phyloP scores from a whole-genome alignment of 2,329 filamentous ascomycete genomes.

The Ilyonectria robusta region DNA sequence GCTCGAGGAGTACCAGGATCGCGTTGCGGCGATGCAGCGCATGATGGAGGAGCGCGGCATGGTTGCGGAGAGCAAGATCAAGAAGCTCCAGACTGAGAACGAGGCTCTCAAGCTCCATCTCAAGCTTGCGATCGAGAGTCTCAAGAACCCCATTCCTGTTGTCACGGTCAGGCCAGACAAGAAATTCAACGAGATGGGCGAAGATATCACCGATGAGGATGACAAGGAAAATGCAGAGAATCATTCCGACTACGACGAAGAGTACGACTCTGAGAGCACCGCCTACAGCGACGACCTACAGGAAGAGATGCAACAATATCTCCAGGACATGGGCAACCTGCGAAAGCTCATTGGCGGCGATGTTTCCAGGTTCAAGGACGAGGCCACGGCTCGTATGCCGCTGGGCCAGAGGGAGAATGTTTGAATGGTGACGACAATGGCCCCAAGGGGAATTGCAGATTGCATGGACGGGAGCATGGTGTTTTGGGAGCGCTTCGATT shows the following conservation, averaged over 20 bases:
- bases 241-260: conserved; percentile 73
- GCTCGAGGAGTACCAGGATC: conserved; percentile 93
- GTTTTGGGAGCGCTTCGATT: conserved; percentile 46
- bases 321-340: conserved; percentile 85
- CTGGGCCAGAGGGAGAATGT: conserved; percentile 61
- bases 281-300: conserved; percentile 77
- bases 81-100: conserved; percentile 89
- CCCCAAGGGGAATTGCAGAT: conserved; percentile 6
- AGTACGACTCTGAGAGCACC: conserved; percentile 63
- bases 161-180: conserved; percentile 57
- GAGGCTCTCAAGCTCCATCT: conserved; percentile 90
- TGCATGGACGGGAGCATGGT: conserved; percentile 48
- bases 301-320: conserved; percentile 85
- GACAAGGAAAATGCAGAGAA: conserved; percentile 60
- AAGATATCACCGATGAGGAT: conserved; percentile 53
- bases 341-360: conserved; percentile 80
- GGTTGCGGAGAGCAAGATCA: conserved; percentile 94
- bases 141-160: conserved; percentile 90
- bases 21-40: conserved; percentile 90
- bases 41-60: conserved; percentile 96
- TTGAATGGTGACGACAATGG: conserved; percentile 33
- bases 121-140: conserved; percentile 85
- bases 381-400: conserved; percentile 69
- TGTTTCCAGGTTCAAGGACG: conserved; percentile 75
- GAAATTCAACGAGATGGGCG: conserved; percentile 42